Evolutionary conservation across 2,329 filamentous ascomycete genomes (phyloP).

Genomic region (Ophiocordyceps unilateralis): DNA sequence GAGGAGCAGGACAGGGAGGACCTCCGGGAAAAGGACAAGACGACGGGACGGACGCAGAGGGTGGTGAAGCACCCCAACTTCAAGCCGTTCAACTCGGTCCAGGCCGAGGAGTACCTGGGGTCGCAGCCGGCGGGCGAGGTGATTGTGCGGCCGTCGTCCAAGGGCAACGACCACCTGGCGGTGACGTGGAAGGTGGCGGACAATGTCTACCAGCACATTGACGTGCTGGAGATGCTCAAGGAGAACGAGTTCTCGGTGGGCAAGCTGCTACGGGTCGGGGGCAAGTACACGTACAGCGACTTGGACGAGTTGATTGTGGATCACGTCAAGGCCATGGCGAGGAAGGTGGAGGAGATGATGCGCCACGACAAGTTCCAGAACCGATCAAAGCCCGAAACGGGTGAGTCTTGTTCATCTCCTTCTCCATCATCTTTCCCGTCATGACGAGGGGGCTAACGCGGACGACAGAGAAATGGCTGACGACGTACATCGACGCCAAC

Average conservation of each 20-base stretch:
- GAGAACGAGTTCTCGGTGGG: conserved; percentile 93
- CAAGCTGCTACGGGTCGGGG: conserved; percentile 65
- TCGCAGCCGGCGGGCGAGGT: conserved; percentile 75
- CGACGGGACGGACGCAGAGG: conserved; percentile 70
- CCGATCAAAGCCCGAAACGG: conserved; percentile 62
- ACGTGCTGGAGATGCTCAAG: conserved; percentile 92
- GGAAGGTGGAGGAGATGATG: conserved; percentile 94
- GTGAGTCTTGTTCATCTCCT: conserved; percentile 36
- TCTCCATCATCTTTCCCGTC: background rate
- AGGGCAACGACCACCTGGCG: conserved; percentile 85
- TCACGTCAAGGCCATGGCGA: conserved; percentile 93
- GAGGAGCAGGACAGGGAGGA: conserved; percentile 72
- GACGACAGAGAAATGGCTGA: conserved; percentile 72
- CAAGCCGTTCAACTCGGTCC: conserved; percentile 76
- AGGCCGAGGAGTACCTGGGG: conserved; percentile 86
- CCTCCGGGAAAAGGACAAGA: conserved; percentile 70
- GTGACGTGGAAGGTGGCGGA: conserved; percentile 98
- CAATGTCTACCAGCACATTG: conserved; percentile 92
- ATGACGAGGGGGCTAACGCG: conserved; percentile 5
- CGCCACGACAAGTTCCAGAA: conserved; percentile 86
- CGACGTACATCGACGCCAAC: conserved; percentile 90
- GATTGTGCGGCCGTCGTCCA: conserved; percentile 88
- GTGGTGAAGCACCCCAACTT: conserved; percentile 98
- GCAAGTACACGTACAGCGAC: conserved; percentile 86
- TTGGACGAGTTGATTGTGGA: conserved; percentile 93